Percentiles rank a stretch among this genome's conserved stretches.
phyloP scores from a whole-genome alignment of 495 filamentous ascomycete species.

The Penicillium silybi region DNA sequence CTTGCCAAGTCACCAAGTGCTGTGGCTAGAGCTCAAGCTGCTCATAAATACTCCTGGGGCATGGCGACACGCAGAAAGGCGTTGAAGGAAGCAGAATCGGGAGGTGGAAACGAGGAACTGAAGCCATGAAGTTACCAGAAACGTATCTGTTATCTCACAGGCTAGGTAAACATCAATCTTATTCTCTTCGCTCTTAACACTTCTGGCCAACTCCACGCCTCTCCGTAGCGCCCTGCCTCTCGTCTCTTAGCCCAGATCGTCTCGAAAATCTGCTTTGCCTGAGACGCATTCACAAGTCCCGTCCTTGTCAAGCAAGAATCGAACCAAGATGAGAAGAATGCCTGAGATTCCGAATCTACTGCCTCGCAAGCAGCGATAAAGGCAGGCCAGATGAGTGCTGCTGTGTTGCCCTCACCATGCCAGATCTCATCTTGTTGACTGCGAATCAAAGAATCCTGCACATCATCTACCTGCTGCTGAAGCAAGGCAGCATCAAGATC shows the following conservation, averaged over 20 bases:
- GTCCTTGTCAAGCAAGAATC: conserved; percentile 12
- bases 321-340: conserved; percentile 17
- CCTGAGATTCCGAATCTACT: conserved; percentile 5
- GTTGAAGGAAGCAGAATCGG: not conserved
- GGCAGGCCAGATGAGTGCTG: conserved; percentile 19
- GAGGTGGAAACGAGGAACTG: not conserved
- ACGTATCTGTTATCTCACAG: not conserved
- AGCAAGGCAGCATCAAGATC: conserved; percentile 18
- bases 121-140: not conserved
- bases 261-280: conserved; percentile 10
- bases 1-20: conserved; percentile 32
- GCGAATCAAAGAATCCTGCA: conserved; percentile 2
- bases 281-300: conserved; percentile 10
- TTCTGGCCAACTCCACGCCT: conserved; percentile 13
- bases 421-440: conserved; percentile 5
- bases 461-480: conserved; percentile 11
- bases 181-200: conserved; percentile 14
- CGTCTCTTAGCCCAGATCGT: conserved; percentile 15
- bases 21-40: conserved; percentile 19
- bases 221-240: not conserved
- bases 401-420: conserved; percentile 3
- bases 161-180: conserved; percentile 16
- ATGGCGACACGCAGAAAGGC: not conserved
- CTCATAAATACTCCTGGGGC: not conserved
- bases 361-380: conserved; percentile 25